Base-by-base conservation (phyloP, 2,329 filamentous ascomycete species). In the Aspergillus pseudonomiae region DNA sequence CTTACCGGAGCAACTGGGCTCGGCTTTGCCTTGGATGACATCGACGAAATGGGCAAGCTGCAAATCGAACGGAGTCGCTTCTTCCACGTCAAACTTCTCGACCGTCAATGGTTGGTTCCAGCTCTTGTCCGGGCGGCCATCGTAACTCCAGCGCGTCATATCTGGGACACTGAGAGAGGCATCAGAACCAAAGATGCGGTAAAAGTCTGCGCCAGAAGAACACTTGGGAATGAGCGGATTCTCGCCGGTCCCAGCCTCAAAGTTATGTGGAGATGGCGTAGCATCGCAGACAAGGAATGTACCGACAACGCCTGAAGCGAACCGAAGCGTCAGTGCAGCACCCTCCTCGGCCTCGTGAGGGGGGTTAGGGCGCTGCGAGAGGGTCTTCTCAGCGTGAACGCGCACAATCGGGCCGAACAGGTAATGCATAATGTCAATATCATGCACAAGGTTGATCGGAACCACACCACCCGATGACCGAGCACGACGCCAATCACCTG, bases 381-480 rank as follows among this genome's bases (percentile, higher is more conserved):
- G 55, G 0, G 79, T 82, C 57, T 78, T 75, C 66, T 88, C 83
- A 0, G 84, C 85, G 39, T 83, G 81, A 0, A 88, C 82, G 0
- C 82, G 76, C 0, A 71, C 70, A 30, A 89, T 84, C 0, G 84
- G 81, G 0, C 85, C 85, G 30, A 88, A 80, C 1, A 88, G 74
- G 71, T 84, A 82, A 54, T 88, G 85, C 21, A 89, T 75, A 0
- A 87, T 74, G 64, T 88, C 86, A 45, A 88, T 76, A 57, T 89
- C 86, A 68, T 89, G 86, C n/a, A 88, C 81, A 50, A 88, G 74
- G 68, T 88, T 89, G 64, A 88, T 88, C 3, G 84, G 75, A 9
- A 88, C 74, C 0, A 83, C 81, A 0, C 85, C 86, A 3, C 85
- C 86, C 1, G 81, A 82, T 2, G 77, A 73, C 2, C 73, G 68